phyloP scores from a whole-genome alignment of 805 yeast genomes.

The Ogataea angusta region DNA sequence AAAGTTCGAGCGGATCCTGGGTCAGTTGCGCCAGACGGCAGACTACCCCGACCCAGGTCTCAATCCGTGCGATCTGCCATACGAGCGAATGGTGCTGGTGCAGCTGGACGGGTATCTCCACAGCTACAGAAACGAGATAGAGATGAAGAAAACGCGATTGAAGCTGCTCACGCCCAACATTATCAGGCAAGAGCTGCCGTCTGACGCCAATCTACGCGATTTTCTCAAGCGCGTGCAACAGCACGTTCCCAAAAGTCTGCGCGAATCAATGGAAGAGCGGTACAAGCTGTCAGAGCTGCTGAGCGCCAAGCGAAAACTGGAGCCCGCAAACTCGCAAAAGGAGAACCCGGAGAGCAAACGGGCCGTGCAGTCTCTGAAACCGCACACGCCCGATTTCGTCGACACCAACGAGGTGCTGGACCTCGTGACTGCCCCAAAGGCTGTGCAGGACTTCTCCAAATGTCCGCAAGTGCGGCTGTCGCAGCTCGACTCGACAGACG shows the following conservation, averaged over 20 bases:
- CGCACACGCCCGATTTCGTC: background rate
- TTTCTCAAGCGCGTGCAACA: slow-evolving; percentile 20
- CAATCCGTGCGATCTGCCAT: slow-evolving; percentile 18
- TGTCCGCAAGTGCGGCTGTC: background rate
- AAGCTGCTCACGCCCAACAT: slow-evolving; percentile 9
- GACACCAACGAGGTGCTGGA: background rate
- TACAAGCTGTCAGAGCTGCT: slow-evolving; percentile 4
- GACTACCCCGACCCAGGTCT: slow-evolving; percentile 9
- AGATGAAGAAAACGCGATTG: slow-evolving; percentile 17
- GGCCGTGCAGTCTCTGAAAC: background rate
- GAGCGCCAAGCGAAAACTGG: background rate
- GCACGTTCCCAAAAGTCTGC: slow-evolving; percentile 15
- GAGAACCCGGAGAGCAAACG: background rate
- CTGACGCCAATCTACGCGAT: slow-evolving; percentile 11
- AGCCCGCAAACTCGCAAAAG: background rate
- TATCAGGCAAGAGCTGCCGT: slow-evolving; percentile 9
- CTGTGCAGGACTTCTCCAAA: background rate
- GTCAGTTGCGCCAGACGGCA: slow-evolving; percentile 2
- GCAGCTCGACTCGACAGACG: background rate
- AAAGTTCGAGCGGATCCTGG: slow-evolving; percentile 4
- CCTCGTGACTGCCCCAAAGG: background rate
- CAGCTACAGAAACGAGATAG: slow-evolving; percentile 18
- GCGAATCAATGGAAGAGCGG: slow-evolving; percentile 8
- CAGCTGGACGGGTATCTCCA: slow-evolving; percentile 18
- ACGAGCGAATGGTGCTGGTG: slow-evolving; percentile 16